Evolutionary conservation across 768 basidiomycete genomes (phyloP).

Genomic region (Porphyrellus cyaneotinctus): DNA sequence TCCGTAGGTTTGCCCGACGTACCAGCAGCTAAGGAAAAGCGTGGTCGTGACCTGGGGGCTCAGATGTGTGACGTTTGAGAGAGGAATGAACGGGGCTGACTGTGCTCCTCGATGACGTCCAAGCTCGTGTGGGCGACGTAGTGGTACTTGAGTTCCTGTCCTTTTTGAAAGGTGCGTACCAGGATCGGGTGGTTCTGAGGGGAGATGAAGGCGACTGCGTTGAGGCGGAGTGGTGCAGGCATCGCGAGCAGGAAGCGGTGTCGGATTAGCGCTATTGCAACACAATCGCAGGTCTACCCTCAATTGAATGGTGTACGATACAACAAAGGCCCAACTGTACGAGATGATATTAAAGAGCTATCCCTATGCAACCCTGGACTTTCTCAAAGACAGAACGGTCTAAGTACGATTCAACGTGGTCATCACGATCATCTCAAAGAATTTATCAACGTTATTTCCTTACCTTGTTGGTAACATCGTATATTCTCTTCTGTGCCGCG

Average conservation of each 20-base stretch:
- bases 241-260: conserved; percentile 32
- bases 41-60: neutral
- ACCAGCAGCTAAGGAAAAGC: conserved; percentile 24
- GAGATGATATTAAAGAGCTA: neutral
- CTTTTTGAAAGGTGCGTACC: conserved; percentile 64
- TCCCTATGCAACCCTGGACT: neutral
- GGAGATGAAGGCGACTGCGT: conserved; percentile 83
- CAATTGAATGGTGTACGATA: neutral
- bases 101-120: conserved; percentile 89
- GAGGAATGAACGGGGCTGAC: conserved; percentile 41
- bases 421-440: neutral
- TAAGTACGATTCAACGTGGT: conserved; percentile 4
- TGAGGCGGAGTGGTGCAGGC: conserved; percentile 66
- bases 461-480: conserved; percentile 61
- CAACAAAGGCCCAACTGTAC: neutral
- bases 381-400: conserved; percentile 13
- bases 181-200: conserved; percentile 77
- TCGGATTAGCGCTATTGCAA: too few relatives aligned
- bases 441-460: neutral
- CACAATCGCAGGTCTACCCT: neutral
- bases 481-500: conserved; percentile 79
- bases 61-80: neutral
- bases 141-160: conserved; percentile 75
- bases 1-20: conserved; percentile 61
- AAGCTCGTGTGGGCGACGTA: conserved; percentile 88